phyloP scores from a whole-genome alignment of 2,329 filamentous ascomycete species.

The Coniochaeta sp. region DNA sequence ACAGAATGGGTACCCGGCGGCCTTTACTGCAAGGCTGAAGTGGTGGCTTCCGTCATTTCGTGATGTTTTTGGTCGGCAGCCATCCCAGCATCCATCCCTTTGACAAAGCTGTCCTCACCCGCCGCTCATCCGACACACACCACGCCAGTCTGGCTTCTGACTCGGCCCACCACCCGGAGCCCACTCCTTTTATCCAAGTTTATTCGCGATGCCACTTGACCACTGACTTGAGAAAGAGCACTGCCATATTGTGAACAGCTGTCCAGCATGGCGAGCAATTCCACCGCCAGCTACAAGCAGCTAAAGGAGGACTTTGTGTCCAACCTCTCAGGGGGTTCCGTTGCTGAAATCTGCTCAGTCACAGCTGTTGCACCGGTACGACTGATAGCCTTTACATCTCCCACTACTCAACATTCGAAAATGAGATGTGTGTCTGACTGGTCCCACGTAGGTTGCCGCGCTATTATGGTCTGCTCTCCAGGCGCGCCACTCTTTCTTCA shows the following conservation, averaged over 20 bases:
- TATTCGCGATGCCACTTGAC: background rate
- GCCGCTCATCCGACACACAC: background rate
- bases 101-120: slow-evolving; percentile 2
- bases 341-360: slow-evolving; percentile 81
- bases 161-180: background rate
- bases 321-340: slow-evolving; percentile 73
- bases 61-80: background rate
- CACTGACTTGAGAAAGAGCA: background rate
- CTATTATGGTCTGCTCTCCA: slow-evolving; percentile 88
- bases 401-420: no score
- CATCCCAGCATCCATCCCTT: background rate
- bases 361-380: slow-evolving; percentile 78
- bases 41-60: background rate
- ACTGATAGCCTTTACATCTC: slow-evolving; percentile 10
- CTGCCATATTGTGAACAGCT: background rate
- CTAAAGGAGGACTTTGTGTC: slow-evolving; percentile 95
- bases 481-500: slow-evolving; percentile 76
- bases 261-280: slow-evolving; percentile 12
- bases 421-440: slow-evolving; percentile 5
- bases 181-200: background rate
- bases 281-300: slow-evolving; percentile 66
- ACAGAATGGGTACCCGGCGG: background rate
- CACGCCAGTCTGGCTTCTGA: background rate
- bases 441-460: slow-evolving; percentile 57
- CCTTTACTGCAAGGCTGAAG: slow-evolving; percentile 1